Evolutionary conservation across 2,329 filamentous ascomycete genomes (phyloP), one percentile per base, ranked within the genome.

Genomic region (Ophiocordyceps camponoti-leonardi): DNA sequence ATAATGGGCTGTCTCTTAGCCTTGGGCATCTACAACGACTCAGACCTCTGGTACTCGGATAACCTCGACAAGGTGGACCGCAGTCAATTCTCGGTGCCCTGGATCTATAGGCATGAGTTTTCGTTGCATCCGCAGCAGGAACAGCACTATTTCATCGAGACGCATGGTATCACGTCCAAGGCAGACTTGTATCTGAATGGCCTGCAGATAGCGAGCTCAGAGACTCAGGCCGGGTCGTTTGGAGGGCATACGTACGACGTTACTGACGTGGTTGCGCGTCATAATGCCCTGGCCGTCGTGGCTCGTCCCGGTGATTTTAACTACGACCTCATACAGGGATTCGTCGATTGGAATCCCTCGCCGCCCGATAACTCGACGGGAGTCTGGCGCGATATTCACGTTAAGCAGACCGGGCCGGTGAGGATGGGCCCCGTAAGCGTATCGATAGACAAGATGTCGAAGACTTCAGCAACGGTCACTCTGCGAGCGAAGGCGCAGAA

Each of bases 301-400:
- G 71, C 67, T 0, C 67, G 78, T 49, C 75, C 76, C 0, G 79
- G 76, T 0, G 64, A 76, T 49, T 79, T 79, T 53, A 64, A 72
- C 16, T 65, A 69, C 22, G 75, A 81, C 48, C 68, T 81, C 45
- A 75, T 70, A 0, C 58, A 77, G 11, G 73, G 50, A 16, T 54
- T 49, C 19, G 52, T 54, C 30, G 52, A 54, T 47, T 54, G 52
- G 52, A 54, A 52, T 33, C 52, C 52, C 8, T 50, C 71, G 45
- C 73, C 76, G 0, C 67, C 73, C 0, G 77, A 81, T 53, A 79
- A 79, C 42, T 76, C 76, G 2, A 78, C 75, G 0, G 77, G 77
- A 0, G 62, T 81, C 10, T 81, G 77, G 77, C 65, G 77, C 6
- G 62, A 79, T 40, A 62, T 81, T 1, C 66, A 68, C 31, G 45